phyloP scores from a whole-genome alignment of 495 filamentous ascomycete genomes.

The Neohortaea acidophila region DNA sequence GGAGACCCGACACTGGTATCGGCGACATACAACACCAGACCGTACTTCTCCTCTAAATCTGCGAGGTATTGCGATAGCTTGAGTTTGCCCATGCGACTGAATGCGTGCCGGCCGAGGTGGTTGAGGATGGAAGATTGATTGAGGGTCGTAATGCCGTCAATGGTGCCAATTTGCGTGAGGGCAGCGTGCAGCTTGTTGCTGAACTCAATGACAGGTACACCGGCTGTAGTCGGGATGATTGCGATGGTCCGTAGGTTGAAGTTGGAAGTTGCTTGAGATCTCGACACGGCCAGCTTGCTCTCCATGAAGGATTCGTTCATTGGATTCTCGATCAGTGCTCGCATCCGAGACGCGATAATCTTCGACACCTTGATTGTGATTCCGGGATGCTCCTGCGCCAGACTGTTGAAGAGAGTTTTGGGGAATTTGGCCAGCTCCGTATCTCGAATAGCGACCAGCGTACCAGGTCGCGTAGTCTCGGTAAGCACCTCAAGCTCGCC shows the following conservation, averaged over 20 bases:
- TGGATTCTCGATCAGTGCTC: constrained; percentile 68
- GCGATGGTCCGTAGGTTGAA: constrained; percentile 87
- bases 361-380: constrained; percentile 99
- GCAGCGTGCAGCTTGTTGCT: constrained; percentile 78
- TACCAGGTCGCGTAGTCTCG: constrained; percentile 74
- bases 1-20: constrained; percentile 91
- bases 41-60: constrained; percentile 92
- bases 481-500: constrained; percentile 96
- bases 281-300: constrained; percentile 36
- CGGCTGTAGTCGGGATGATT: constrained; percentile 76
- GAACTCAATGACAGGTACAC: constrained; percentile 90
- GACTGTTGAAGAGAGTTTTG: constrained; percentile 88
- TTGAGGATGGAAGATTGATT: constrained; percentile 90
- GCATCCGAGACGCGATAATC: constrained; percentile 91
- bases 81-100: constrained; percentile 91
- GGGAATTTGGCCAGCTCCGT: constrained; percentile 94
- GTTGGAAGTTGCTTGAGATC: constrained; percentile 64
- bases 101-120: constrained; percentile 87
- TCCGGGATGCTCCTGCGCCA: constrained; percentile 89
- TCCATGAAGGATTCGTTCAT: constrained; percentile 38
- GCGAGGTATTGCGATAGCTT: constrained; percentile 93
- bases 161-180: constrained; percentile 70
- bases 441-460: constrained; percentile 88
- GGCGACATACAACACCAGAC: constrained; percentile 90
- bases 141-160: constrained; percentile 78